Base-by-base conservation (phyloP, 129 eudicot species). In the Centella asiatica region DNA sequence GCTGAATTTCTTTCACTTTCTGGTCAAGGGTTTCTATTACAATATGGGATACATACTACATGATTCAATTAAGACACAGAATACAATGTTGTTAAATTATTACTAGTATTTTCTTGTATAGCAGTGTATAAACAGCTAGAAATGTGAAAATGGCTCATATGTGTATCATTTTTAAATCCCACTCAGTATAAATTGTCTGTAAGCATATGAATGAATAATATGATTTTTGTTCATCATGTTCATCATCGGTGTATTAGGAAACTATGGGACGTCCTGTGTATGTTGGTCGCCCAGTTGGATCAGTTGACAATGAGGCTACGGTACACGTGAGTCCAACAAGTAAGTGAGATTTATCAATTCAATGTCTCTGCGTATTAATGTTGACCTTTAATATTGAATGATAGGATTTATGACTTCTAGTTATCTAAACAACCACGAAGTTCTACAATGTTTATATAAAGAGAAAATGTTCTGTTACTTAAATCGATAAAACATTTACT, bases 171-270 rank as follows among this genome's bases (percentile, higher is more conserved):
- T n/a, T n/a, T n/a, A n/a, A n/a, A n/a, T n/a, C n/a, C n/a, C n/a
- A n/a, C n/a, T n/a, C n/a, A n/a, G n/a, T n/a, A n/a, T n/a, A n/a
- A n/a, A n/a, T n/a, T n/a, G n/a, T n/a, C n/a, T 36, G 5, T 3
- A 29, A 44, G 15, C 13, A 6, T 22, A 25, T 17, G 18, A 45
- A 1, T 37, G 24, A 40, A 3, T 19, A 44, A 32, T 42, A 66
- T 26, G 18, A n/a, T 29, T 12, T 20, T 28, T 17, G 14, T 15
- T 6, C 60, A 40, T 52, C 8, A 5, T 23, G 37, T 31, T n/a
- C n/a, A n/a, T n/a, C n/a, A n/a, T n/a, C n/a, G n/a, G n/a, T 56
- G 61, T 46, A 54, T 31, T 67, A 89, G 97, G 82, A 60, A 52
- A 72, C 68, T 51, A 32, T 37, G 23, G 68, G 65, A 46, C 50